phyloP scores from a whole-genome alignment of 108 stramenopile genomes.

The Nitzschia sp. region DNA sequence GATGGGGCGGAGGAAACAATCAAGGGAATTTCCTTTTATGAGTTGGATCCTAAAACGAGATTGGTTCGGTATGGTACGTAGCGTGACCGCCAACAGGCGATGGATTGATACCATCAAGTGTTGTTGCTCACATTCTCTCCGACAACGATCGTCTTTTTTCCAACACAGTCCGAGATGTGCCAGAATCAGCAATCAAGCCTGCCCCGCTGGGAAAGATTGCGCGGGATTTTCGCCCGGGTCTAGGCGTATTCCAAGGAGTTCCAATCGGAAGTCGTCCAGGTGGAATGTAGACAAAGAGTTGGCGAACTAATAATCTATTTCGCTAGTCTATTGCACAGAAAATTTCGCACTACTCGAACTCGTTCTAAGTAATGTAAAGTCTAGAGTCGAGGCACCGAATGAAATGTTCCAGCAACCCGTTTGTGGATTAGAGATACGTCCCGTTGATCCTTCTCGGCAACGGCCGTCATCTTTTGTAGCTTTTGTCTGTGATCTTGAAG shows the following conservation, averaged over 20 bases:
- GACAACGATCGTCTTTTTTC: not conserved
- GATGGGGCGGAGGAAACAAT: conserved; percentile 63
- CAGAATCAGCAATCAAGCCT: conserved; percentile 77
- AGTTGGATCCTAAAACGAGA: conserved; percentile 62
- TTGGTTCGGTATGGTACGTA: conserved; percentile 50
- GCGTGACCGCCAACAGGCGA: too few species aligned
- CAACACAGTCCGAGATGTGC: conserved; percentile 55
- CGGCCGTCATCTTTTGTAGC: conserved; percentile 23
- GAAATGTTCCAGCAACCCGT: conserved; percentile 15
- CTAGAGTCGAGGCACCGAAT: not conserved
- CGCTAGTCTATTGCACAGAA: not conserved
- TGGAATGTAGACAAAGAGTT: too few species aligned
- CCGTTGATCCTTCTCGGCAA: conserved; percentile 34
- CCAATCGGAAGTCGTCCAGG: conserved; percentile 44
- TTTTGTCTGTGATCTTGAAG: conserved; percentile 39
- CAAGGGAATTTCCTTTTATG: conserved; percentile 81
- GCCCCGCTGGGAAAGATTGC: conserved; percentile 69
- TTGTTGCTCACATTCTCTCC: too few species aligned
- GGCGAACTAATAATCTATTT: too few species aligned
- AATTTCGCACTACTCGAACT: too few species aligned
- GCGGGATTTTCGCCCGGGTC: conserved; percentile 51
- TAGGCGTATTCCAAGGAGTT: conserved; percentile 65
- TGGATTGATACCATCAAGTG: too few species aligned
- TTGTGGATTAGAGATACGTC: conserved; percentile 86
- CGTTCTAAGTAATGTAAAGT: too few species aligned